Evolutionary conservation across 2,329 filamentous ascomycete genomes (phyloP), one percentile per base, ranked within the genome.

Genomic region (Botrytis hyacinthi): DNA sequence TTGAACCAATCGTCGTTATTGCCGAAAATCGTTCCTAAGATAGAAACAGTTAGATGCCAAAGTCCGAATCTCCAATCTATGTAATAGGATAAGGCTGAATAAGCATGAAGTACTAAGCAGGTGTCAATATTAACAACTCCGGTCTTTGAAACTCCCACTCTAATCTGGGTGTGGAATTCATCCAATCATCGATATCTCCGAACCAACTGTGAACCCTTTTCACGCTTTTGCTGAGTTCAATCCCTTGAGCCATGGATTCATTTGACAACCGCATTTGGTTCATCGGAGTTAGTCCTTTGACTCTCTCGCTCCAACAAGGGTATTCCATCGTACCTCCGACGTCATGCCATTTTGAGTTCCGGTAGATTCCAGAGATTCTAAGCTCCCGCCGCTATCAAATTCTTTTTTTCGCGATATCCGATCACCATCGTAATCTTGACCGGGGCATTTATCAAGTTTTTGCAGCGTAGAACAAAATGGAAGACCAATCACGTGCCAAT

Each of bases 271-370:
- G 42, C 40, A 32, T 65, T 46, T 32, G 62, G 62, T 35, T n/a
- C 29, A 48, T 67, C 63, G 63, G 63, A 51, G 63, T 67, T 66
- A 66, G 29, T 66, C 44, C 44, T 37, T 20, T 37, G 48, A 6
- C 26, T 54, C 48, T 54, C 48, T n/a, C 48, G 48, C 9, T n/a
- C 26, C 48, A 40, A 62, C 35, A 62, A 63, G 60, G 60, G 16
- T 63, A 18, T n/a, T 29, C 60, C 60, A 48, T 66, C 63, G 20
- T 42, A 48, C 44, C 29, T 20, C 29, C 46, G 65, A 42, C n/a
- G 48, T 57, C 35, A 68, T 68, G 48, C 66, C 66, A 18, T 32
- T 57, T 68, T 42, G 48, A 68, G 66, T 57, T 42, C 35, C 66
- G 66, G 48, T 14, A 57, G 10, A 42, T 68, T 61, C 35, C 59